Evolutionary conservation across 2,329 filamentous ascomycete genomes (phyloP), one percentile per base, ranked within the genome.

Genomic region (Elsinoe ampelina): DNA sequence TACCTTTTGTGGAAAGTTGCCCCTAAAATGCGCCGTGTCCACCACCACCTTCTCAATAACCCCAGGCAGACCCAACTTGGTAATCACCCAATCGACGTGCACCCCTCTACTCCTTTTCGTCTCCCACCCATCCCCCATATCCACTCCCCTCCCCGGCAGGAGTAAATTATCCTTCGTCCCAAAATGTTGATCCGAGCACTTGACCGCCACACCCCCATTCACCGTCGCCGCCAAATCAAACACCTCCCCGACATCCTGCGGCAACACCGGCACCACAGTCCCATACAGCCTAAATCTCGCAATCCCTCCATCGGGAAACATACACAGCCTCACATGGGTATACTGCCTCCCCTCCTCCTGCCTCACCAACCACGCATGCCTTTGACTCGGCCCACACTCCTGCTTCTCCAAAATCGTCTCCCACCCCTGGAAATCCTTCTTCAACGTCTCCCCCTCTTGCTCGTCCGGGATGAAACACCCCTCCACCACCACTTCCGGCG

Each of bases 61-160:
- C 6, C 82, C 85, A 3, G 80, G 77, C 0, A 81, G 80, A 20
- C 87, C 88, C 17, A 93, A 79, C 48, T 81, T 80, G 61, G 93
- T 80, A 62, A 92, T 82, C n/a, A 83, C 77, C 87, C 89, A 93
- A 71, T 93, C 88, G 17, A 87, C 73, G 70, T 93, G 88, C 69
- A 81, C 83, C 52, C 78, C 82, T 51, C 89, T 76, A 35, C 86
- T 89, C 55, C 88, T 79, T 62, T 85, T 82, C 57, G 88, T 93
- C 73, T 93, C 88, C 88, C 89, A 93, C 6, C 88, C 89, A 68
- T 92, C 88, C 52, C 87, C 86, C 88, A 93, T 93, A 71, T 93
- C 86, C 68, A 85, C 83, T 41, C 87, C 87, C 22, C 87, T 78
- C 2, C 86, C 87, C 0, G 87, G 87, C 2, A 91, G 75, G n/a